These are phyloP conservation scores for Leccinum ochraceum DNA, from an alignment of 768 basidiomycete genomes.

Conservation along the genomic window DNA sequence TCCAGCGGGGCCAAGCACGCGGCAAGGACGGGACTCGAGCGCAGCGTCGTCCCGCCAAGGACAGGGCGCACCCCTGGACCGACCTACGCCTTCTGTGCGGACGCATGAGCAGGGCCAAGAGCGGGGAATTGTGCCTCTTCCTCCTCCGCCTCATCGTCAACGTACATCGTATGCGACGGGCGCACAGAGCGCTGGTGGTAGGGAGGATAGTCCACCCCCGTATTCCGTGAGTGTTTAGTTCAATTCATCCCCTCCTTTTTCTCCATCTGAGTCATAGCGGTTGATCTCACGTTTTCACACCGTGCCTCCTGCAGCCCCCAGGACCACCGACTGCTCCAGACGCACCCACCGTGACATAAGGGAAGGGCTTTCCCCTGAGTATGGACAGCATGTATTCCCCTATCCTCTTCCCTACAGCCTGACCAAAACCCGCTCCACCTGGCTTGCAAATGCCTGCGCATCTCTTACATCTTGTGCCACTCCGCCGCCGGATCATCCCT, in stretches of 20 bases:
- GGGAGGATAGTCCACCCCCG: conserved; percentile 22
- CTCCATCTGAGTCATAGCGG: background rate
- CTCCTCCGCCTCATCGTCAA: conserved; percentile 11
- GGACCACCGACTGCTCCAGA: conserved; percentile 6
- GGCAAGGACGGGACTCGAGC: background rate
- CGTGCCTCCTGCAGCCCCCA: conserved; percentile 1
- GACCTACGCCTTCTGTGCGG: background rate
- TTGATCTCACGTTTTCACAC: background rate
- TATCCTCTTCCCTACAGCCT: too few species aligned
- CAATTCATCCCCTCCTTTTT: too few species aligned
- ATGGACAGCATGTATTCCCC: conserved; percentile 1
- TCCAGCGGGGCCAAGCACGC: background rate
- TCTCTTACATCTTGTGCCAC: too few species aligned
- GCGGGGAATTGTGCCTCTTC: background rate
- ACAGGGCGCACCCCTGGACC: background rate
- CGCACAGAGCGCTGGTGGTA: background rate
- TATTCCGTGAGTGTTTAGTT: conserved; percentile 26
- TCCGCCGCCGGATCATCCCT: too few species aligned
- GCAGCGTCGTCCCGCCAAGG: background rate
- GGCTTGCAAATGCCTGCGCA: too few species aligned
- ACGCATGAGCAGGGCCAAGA: background rate
- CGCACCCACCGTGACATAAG: conserved; percentile 9
- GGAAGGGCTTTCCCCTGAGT: background rate
- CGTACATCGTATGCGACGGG: background rate
- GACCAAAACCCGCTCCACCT: background rate